phyloP scores from a whole-genome alignment of 352 stramenopile genomes.

The Phytophthora parvispora region DNA sequence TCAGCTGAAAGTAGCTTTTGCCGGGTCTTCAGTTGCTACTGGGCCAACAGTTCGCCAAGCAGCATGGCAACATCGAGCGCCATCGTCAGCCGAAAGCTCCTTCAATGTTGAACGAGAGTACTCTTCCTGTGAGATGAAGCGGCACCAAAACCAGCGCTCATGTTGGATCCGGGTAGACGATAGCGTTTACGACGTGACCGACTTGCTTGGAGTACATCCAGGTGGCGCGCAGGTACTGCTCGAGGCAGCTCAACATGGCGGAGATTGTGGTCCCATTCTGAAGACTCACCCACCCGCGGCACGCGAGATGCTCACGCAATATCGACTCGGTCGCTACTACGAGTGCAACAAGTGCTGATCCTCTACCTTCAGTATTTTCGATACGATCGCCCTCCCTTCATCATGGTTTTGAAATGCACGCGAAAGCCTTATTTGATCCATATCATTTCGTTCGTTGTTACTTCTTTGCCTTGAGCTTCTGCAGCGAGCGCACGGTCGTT shows the following conservation, averaged over 20 bases:
- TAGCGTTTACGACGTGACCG: conserved; percentile 93
- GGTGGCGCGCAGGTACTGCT: conserved; percentile 81
- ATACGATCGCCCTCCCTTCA: not conserved
- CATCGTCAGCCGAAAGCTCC: conserved; percentile 35
- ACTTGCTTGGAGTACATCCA: conserved; percentile 90
- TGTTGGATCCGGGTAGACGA: conserved; percentile 94
- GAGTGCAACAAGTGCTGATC: conserved; percentile 55
- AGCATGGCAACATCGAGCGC: conserved; percentile 35
- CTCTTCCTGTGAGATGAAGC: conserved; percentile 91
- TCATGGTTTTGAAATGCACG: not conserved
- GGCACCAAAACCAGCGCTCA: conserved; percentile 83
- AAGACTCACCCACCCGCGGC: conserved; percentile 61
- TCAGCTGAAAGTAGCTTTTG: conserved; percentile 64
- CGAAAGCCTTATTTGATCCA: not conserved
- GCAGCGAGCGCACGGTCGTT: conserved; percentile 70
- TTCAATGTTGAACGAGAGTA: conserved; percentile 67
- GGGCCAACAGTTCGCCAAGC: conserved; percentile 27
- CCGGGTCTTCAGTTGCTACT: conserved; percentile 30
- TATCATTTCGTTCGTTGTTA: not conserved
- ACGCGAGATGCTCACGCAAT: conserved; percentile 57
- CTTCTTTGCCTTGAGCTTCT: conserved; percentile 63
- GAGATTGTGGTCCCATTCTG: conserved; percentile 66
- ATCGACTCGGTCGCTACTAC: conserved; percentile 74
- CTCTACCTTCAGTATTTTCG: no score
- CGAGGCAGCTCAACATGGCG: conserved; percentile 56